These are phyloP conservation scores for Epichloe bromicola DNA, from an alignment of 2,329 filamentous ascomycete species.

Conservation along the genomic window DNA sequence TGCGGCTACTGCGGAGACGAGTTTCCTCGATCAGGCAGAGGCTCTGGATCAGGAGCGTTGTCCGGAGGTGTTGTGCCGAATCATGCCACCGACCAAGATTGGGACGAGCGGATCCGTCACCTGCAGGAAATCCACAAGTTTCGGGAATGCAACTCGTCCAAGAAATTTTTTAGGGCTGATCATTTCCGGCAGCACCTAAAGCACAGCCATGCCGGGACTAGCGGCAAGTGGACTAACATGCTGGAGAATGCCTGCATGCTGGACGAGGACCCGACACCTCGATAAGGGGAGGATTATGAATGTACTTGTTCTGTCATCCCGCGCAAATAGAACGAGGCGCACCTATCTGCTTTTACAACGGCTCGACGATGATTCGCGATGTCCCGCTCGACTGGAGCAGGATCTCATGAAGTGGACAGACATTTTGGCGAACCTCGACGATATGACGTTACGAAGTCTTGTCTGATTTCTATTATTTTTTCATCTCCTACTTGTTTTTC, in stretches of 20 bases:
- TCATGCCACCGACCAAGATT: conserved; percentile 64
- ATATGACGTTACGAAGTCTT: neutral
- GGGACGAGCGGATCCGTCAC: conserved; percentile 77
- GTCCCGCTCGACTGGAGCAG: too few relatives aligned
- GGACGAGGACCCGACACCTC: conserved; percentile 49
- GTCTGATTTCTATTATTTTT: neutral
- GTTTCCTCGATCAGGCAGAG: conserved; percentile 46
- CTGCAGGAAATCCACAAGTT: conserved; percentile 91
- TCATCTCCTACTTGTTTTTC: neutral
- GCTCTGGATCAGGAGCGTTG: conserved; percentile 19
- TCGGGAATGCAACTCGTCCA: conserved; percentile 92
- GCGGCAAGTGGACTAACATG: conserved; percentile 98
- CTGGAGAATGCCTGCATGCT: conserved; percentile 95
- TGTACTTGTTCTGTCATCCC: neutral
- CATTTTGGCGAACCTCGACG: neutral
- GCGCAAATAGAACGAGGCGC: neutral
- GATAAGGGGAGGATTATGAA: conserved; percentile 10
- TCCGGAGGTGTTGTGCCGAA: conserved; percentile 24
- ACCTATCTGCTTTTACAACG: too few relatives aligned
- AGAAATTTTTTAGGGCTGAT: conserved; percentile 98
- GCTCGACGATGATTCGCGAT: neutral
- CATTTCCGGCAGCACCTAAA: conserved; percentile 98
- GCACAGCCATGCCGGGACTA: conserved; percentile 90
- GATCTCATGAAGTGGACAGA: neutral
- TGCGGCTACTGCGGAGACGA: conserved; percentile 96